phyloP scores from a whole-genome alignment of 352 stramenopile genomes.

The Aphanomyces invadans region DNA sequence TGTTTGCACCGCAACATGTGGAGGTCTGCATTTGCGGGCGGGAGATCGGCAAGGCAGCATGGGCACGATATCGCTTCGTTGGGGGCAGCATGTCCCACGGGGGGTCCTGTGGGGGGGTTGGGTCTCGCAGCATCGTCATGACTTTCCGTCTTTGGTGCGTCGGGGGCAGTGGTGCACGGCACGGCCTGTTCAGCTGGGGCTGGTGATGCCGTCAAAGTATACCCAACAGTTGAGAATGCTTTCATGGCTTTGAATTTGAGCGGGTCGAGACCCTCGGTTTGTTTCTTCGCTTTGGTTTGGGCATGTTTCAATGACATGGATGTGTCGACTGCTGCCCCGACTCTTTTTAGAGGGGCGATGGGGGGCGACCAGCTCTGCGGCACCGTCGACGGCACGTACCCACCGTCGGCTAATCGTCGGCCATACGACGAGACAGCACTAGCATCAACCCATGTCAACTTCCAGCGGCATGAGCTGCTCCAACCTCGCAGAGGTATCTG shows the following conservation, averaged over 20 bases:
- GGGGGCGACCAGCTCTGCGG: slow-evolving; percentile 11
- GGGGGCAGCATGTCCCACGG: too few species aligned
- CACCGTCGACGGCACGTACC: slow-evolving; percentile 1
- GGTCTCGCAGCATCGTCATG: neutral
- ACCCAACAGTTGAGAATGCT: slow-evolving; percentile 28
- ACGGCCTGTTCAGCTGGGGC: too few species aligned
- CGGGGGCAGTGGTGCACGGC: slow-evolving; percentile 24
- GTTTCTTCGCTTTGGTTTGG: slow-evolving; percentile 17
- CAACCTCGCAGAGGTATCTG: too few species aligned
- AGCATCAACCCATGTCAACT: slow-evolving; percentile 21
- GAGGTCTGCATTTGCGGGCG: slow-evolving; percentile 30
- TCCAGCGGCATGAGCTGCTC: neutral
- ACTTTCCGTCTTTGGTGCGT: neutral
- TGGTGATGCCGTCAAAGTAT: slow-evolving; percentile 27
- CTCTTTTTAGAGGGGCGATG: too few species aligned
- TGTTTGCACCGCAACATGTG: slow-evolving; percentile 39
- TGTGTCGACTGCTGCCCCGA: neutral
- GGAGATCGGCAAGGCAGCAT: slow-evolving; percentile 35
- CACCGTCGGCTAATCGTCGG: neutral
- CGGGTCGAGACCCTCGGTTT: slow-evolving; percentile 1
- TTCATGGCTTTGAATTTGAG: slow-evolving; percentile 23
- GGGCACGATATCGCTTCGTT: too few species aligned
- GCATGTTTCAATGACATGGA: neutral
- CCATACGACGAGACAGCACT: slow-evolving; percentile 17
- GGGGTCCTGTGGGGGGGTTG: neutral